phyloP scores from a whole-genome alignment of 2,329 filamentous ascomycete genomes.

The Fusarium solani-melongenae region DNA sequence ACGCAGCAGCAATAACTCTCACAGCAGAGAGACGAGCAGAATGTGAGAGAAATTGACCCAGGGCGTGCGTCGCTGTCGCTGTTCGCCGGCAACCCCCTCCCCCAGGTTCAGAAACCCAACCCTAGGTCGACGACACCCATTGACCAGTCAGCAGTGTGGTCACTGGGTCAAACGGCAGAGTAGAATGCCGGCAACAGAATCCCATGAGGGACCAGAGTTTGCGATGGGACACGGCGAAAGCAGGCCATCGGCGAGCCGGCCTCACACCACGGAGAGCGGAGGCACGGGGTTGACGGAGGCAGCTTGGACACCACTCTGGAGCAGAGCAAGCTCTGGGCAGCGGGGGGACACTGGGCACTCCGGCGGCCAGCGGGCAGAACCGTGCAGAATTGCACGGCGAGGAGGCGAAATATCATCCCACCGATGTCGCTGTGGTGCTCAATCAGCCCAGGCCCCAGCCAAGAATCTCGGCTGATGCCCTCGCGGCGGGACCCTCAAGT shows the following conservation, averaged over 20 bases:
- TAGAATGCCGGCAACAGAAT: constrained; percentile 33
- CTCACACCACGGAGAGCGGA: constrained; percentile 41
- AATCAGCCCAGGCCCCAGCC: constrained; percentile 42
- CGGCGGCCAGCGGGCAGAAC: constrained; percentile 41
- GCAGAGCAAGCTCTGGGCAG: constrained; percentile 31
- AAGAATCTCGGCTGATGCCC: constrained; percentile 46
- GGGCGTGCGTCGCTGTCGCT: constrained; percentile 11
- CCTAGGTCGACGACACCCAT: constrained; percentile 11
- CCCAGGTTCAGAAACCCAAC: constrained; percentile 2
- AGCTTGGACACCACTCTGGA: constrained; percentile 25
- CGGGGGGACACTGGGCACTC: constrained; percentile 32
- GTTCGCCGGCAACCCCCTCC: constrained; percentile 19
- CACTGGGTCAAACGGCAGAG: constrained; percentile 17
- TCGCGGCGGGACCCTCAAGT: constrained; percentile 42
- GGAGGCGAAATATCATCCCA: constrained; percentile 44
- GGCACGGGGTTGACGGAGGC: constrained; percentile 22
- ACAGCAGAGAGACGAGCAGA: constrained; percentile 21
- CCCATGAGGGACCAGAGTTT: constrained; percentile 29
- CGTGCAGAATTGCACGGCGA: constrained; percentile 43
- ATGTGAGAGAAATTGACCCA: constrained; percentile 5
- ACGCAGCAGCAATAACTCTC: constrained; percentile 7
- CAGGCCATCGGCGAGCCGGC: constrained; percentile 37
- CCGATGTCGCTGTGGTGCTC: constrained; percentile 45
- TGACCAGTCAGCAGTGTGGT: constrained; percentile 35
- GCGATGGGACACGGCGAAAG: constrained; percentile 31